Evolutionary conservation across 495 filamentous ascomycete genomes (phyloP).

Genomic region (Daldinia bambusicola): DNA sequence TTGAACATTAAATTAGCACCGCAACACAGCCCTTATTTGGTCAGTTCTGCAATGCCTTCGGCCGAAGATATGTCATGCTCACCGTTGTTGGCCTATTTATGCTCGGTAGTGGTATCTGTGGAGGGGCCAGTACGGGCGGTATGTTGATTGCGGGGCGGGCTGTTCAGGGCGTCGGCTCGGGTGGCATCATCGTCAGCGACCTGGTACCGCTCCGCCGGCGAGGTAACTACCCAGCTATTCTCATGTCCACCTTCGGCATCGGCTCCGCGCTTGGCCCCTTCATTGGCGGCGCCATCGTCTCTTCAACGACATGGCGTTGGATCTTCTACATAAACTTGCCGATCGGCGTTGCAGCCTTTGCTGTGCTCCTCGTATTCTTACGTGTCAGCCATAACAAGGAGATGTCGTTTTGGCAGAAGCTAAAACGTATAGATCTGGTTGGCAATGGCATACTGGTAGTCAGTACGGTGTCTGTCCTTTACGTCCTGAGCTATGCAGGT

Average conservation of each 20-base stretch:
- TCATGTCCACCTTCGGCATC: background rate
- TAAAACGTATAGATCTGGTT: constrained; percentile 44
- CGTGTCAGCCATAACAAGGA: too few relatives aligned
- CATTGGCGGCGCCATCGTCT: background rate
- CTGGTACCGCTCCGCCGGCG: background rate
- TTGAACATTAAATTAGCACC: constrained; percentile 38
- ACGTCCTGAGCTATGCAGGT: constrained; percentile 40
- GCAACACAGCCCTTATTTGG: constrained; percentile 55
- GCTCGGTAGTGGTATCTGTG: constrained; percentile 52
- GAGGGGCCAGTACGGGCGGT: constrained; percentile 38
- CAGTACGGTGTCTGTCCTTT: constrained; percentile 41
- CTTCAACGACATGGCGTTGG: background rate
- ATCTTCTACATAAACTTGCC: background rate
- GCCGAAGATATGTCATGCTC: constrained; percentile 53
- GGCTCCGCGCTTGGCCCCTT: background rate
- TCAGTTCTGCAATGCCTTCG: constrained; percentile 57
- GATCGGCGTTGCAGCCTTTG: too few relatives aligned
- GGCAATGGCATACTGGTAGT: constrained; percentile 49
- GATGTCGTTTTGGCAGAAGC: too few relatives aligned
- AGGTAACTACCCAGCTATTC: background rate
- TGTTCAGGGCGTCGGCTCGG: constrained; percentile 79
- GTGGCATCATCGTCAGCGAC: constrained; percentile 61
- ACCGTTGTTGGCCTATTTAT: constrained; percentile 44
- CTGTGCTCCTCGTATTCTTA: too few relatives aligned
- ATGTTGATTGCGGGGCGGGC: constrained; percentile 78